Percentiles rank a stretch among this genome's conserved stretches.
phyloP scores from a whole-genome alignment of 768 basidiomycete species.

The Hygrophoropsis aurantiaca region DNA sequence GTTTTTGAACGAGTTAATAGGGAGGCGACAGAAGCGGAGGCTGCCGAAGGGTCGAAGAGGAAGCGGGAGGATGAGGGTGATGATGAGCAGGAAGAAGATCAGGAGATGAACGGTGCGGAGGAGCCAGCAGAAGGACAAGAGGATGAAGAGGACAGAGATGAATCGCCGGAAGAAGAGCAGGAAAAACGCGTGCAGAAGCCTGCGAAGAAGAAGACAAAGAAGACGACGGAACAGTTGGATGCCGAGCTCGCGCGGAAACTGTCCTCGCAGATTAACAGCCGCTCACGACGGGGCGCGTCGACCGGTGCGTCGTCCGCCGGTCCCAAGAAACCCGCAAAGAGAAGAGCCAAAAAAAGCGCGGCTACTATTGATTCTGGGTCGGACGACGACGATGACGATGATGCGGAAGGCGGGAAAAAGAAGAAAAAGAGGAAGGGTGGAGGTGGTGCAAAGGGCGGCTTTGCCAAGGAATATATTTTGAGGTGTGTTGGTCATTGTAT shows the following conservation, averaged over 20 bases:
- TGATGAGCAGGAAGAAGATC: conserved; percentile 29
- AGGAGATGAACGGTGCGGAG: conserved; percentile 13
- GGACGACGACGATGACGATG: conserved; percentile 52
- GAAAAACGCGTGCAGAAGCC: conserved; percentile 7
- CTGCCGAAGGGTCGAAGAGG: conserved; percentile 24
- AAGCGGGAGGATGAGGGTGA: conserved; percentile 29
- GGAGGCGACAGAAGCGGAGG: conserved; percentile 18
- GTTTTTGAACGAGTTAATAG: conserved; percentile 63
- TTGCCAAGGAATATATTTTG: conserved; percentile 72
- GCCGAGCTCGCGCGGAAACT: conserved; percentile 71
- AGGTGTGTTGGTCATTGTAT: conserved; percentile 45
- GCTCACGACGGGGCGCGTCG: conserved; percentile 47
- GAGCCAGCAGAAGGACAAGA: conserved; percentile 16
- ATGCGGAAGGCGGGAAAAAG: conserved; percentile 36
- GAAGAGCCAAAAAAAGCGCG: conserved; percentile 52
- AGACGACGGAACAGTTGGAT: conserved; percentile 57
- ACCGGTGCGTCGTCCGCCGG: conserved; percentile 36
- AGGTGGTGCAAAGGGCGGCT: conserved; percentile 64
- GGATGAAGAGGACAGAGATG: conserved; percentile 20
- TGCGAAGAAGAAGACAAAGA: conserved; percentile 47
- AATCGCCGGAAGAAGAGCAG: conserved; percentile 14
- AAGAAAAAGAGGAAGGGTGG: conserved; percentile 48
- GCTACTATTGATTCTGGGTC: conserved; percentile 46
- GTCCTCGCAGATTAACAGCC: conserved; percentile 67
- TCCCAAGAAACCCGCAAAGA: conserved; percentile 42